Evolutionary conservation across 2,329 filamentous ascomycete species (phyloP).

Genomic region (Fusarium graminum): DNA sequence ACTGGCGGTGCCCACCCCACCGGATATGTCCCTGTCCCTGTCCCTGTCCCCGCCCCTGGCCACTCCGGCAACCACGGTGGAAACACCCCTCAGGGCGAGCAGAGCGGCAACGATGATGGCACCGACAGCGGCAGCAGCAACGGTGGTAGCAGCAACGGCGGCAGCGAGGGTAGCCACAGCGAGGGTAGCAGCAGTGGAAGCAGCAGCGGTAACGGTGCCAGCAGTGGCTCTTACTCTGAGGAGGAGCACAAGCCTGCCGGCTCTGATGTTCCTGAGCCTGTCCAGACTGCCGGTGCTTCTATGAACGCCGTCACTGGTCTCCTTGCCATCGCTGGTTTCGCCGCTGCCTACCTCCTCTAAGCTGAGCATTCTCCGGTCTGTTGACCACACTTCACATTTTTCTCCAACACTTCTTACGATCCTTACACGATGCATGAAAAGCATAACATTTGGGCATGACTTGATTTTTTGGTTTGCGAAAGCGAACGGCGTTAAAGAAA

Average conservation of each 20-base stretch:
- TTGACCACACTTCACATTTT: not conserved
- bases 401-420: constrained; percentile 40
- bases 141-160: not conserved
- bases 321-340: constrained; percentile 56
- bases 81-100: constrained; percentile 32
- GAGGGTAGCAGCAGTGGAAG: constrained; percentile 15
- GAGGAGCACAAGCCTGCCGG: constrained; percentile 32
- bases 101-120: constrained; percentile 18
- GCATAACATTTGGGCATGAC: constrained; percentile 37
- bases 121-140: constrained; percentile 7
- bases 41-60: constrained; percentile 18
- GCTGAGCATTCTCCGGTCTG: not conserved
- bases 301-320: constrained; percentile 53
- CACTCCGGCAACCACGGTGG: constrained; percentile 37
- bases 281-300: constrained; percentile 49
- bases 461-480: constrained; percentile 35
- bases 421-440: constrained; percentile 44
- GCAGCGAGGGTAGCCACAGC: not conserved
- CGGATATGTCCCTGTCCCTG: constrained; percentile 28
- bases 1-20: constrained; percentile 38
- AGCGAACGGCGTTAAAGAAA: constrained; percentile 41
- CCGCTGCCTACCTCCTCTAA: constrained; percentile 60
- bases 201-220: not conserved
- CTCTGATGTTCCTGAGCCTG: constrained; percentile 31
- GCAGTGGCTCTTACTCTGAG: constrained; percentile 21